phyloP scores from a whole-genome alignment of 2,329 filamentous ascomycete genomes.

The Alternaria gaisen region DNA sequence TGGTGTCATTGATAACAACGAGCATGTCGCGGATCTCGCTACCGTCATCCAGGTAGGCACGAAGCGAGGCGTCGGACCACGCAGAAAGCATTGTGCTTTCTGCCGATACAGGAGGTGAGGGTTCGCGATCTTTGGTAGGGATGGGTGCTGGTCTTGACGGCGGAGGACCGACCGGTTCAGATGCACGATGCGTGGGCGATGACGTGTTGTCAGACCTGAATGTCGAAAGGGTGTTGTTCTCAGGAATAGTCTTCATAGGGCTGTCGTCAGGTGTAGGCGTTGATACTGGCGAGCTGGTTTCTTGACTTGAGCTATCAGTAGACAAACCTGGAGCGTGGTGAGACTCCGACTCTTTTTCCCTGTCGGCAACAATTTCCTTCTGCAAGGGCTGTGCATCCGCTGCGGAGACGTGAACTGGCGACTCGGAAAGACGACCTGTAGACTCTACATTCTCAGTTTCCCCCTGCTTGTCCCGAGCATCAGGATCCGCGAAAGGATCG shows the following conservation, averaged over 20 bases:
- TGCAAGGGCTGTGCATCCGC: slow-evolving; percentile 55
- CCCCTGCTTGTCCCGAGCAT: slow-evolving; percentile 42
- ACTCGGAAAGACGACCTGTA: slow-evolving; percentile 65
- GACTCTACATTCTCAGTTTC: slow-evolving; percentile 31
- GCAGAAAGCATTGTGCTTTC: slow-evolving; percentile 66
- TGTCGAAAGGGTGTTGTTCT: slow-evolving; percentile 33
- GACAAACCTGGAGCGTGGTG: slow-evolving; percentile 70
- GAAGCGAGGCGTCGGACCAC: slow-evolving; percentile 88
- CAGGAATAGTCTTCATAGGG: slow-evolving; percentile 39
- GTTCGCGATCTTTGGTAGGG: slow-evolving; percentile 32
- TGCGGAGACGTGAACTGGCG: slow-evolving; percentile 72
- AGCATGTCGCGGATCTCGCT: slow-evolving; percentile 89
- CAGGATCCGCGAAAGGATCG: slow-evolving; percentile 55
- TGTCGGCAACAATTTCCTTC: slow-evolving; percentile 24
- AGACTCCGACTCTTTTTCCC: slow-evolving; percentile 41
- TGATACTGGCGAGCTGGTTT: slow-evolving; percentile 54
- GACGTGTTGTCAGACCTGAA: slow-evolving; percentile 28
- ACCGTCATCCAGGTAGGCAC: slow-evolving; percentile 89
- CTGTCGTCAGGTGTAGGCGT: slow-evolving; percentile 47
- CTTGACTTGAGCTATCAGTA: slow-evolving; percentile 75
- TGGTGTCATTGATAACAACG: slow-evolving; percentile 91
- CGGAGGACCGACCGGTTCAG: slow-evolving; percentile 28
- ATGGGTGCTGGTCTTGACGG: slow-evolving; percentile 51
- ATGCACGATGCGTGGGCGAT: slow-evolving; percentile 36
- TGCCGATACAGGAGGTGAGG: slow-evolving; percentile 42